Conservation (phyloP, 1,139 yeast species). For the Taiozyma onychis region DNA sequence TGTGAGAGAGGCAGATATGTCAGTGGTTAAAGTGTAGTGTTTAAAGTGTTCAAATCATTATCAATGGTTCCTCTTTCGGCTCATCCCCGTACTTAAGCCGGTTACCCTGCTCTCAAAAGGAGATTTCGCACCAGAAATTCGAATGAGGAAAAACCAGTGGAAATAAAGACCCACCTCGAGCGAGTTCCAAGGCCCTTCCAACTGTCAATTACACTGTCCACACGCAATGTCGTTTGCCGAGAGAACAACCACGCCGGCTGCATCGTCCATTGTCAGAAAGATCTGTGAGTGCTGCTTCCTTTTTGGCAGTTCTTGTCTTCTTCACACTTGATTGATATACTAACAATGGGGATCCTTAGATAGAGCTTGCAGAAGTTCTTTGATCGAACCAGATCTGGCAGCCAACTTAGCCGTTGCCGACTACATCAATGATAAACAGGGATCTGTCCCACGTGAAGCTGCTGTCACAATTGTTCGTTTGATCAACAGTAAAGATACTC, state of each 20-base stretch:
- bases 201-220: neutral
- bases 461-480: slow-evolving; percentile 84
- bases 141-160: neutral
- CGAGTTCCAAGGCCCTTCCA: neutral
- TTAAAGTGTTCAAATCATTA: neutral
- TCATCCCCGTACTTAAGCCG: neutral
- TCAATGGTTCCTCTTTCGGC: neutral
- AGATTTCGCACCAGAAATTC: neutral
- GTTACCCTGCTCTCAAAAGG: neutral
- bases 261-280: slow-evolving; percentile 23
- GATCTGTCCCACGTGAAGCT: slow-evolving; percentile 87
- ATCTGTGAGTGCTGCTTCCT: slow-evolving; percentile 17
- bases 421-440: slow-evolving; percentile 87
- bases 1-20: neutral
- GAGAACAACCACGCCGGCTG: slow-evolving; percentile 16
- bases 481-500: slow-evolving; percentile 78
- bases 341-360: slow-evolving; percentile 31
- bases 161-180: neutral
- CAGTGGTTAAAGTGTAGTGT: too few relatives aligned
- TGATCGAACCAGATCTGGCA: slow-evolving; percentile 83
- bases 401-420: slow-evolving; percentile 91
- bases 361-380: slow-evolving; percentile 83
- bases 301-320: too few relatives aligned
- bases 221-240: slow-evolving; percentile 15
- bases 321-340: neutral